A percentile compares a stretch with the other conserved stretches of the same genome.
Evolutionary conservation across 441 rosid genomes (phyloP).

Genomic region (Viola pubescens): DNA sequence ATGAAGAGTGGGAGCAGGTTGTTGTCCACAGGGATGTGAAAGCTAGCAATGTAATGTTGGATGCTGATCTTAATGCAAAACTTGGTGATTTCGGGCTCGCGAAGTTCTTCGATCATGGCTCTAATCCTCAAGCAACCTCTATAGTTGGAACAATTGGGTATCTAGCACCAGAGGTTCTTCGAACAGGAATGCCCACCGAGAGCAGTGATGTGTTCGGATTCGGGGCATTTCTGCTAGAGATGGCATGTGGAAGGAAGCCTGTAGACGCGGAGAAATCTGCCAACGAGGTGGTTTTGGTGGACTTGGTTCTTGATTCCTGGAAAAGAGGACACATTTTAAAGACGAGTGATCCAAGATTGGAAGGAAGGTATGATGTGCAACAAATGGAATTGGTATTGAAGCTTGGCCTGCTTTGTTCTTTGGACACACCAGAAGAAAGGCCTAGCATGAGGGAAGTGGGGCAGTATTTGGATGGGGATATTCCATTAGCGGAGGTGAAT

Average conservation of each 20-base stretch:
- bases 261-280: conserved; percentile 22
- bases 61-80: conserved; percentile 26
- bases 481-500: conserved; percentile 24
- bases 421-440: conserved; percentile 26
- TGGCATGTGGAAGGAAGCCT: conserved; percentile 58
- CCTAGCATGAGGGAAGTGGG: conserved; percentile 44
- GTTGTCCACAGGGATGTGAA: conserved; percentile 39
- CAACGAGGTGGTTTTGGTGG: conserved; percentile 32
- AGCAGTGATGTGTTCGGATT: conserved; percentile 51
- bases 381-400: conserved; percentile 53
- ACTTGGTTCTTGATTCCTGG: conserved; percentile 44
- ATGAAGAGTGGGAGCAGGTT: conserved; percentile 39
- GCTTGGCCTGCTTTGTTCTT: conserved; percentile 46
- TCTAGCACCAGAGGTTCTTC: conserved; percentile 41
- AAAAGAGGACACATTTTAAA: conserved; percentile 30
- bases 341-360: conserved; percentile 41
- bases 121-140: conserved; percentile 16
- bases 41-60: conserved; percentile 24
- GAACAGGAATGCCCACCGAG: conserved; percentile 43
- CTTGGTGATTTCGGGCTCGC: conserved; percentile 43
- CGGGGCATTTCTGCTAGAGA: conserved; percentile 62
- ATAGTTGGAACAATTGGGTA: conserved; percentile 36
- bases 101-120: conserved; percentile 25
- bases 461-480: conserved; percentile 38
- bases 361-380: conserved; percentile 26